Base-by-base conservation (phyloP, 2,329 filamentous ascomycete species). In the Chaetomium strumarium region DNA sequence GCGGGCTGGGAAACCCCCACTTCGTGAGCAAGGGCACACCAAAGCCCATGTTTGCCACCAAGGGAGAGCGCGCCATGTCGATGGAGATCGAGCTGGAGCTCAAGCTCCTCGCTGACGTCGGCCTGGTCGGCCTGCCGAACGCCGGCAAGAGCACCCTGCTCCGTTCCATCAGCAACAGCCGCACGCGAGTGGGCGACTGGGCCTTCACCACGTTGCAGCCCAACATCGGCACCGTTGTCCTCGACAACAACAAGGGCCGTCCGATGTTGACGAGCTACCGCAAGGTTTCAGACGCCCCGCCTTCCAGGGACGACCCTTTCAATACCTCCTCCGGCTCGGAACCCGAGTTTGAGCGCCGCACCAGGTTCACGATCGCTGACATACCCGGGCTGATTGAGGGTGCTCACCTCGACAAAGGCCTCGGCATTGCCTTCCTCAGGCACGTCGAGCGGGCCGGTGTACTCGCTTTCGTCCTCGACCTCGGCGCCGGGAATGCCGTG, bases 121-220 rank as follows among this genome's bases (percentile, higher is more conserved):
- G 93, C 0, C 78, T 99, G 2, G 93, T 99, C 14, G 93, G 93
- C 1, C 80, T 97, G 14, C 93, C 93, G 1, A 99, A 99, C 67
- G 93, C 92, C 5, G 93, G 93, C 9, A 99, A 99, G 71, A 95
- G 88, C 66, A 97, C 93, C 0, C 77, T 99, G 1, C 78, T 97
- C 14, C 84, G 93, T 16, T 85, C 91, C 3, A 74, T 99, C 62
- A 95, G 85, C 62, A 91, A 91, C 67, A 95, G 88, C 66, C 85
- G 90, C 55, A 89, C 93, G 1, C 82, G 93, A 37, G 84, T 99
- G 30, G 93, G 93, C 38, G 85, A 88, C 67, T 99, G 93, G 93
- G 92, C 90, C 10, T 99, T 99, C 68, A 99, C 93, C 3, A 99
- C 93, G 0, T 76, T 99, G 9, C 86, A 91, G 61, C 93, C 93